Evolutionary conservation across 2,329 filamentous ascomycete genomes (phyloP).

Genomic region (Xylogone sp.): DNA sequence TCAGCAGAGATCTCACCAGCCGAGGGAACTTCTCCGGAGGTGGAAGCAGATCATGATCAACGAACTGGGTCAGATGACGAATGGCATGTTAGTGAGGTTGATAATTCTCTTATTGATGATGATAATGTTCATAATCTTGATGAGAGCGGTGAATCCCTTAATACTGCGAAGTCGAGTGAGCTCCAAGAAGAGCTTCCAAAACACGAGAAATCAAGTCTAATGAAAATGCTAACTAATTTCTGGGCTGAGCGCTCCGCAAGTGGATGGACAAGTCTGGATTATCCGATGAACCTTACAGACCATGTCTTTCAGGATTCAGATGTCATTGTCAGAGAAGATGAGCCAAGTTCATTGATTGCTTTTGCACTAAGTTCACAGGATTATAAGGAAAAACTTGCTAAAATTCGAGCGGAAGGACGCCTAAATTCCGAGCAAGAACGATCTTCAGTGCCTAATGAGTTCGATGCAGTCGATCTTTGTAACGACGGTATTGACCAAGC

Average conservation of each 20-base stretch:
- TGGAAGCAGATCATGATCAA: slow-evolving; percentile 39
- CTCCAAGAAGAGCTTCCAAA: slow-evolving; percentile 75
- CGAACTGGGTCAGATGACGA: slow-evolving; percentile 68
- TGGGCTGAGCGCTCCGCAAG: slow-evolving; percentile 97
- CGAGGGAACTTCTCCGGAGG: slow-evolving; percentile 27
- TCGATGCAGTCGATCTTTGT: slow-evolving; percentile 20
- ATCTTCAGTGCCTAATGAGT: slow-evolving; percentile 25
- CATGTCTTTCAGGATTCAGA: slow-evolving; percentile 97
- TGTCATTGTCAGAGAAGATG: slow-evolving; percentile 94
- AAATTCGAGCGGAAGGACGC: slow-evolving; percentile 54
- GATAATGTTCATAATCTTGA: slow-evolving; percentile 58
- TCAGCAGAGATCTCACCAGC: slow-evolving; percentile 19
- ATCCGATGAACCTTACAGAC: slow-evolving; percentile 81
- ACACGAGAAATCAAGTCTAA: slow-evolving; percentile 86
- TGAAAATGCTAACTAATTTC: slow-evolving; percentile 96
- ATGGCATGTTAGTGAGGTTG: slow-evolving; percentile 65
- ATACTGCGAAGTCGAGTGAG: slow-evolving; percentile 51
- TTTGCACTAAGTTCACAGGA: slow-evolving; percentile 86
- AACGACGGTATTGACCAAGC: slow-evolving; percentile 49
- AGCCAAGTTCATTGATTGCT: slow-evolving; percentile 93
- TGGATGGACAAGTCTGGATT: slow-evolving; percentile 89
- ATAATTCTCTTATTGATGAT: slow-evolving; percentile 66
- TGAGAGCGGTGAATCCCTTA: slow-evolving; percentile 57
- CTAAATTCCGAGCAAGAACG: slow-evolving; percentile 28
- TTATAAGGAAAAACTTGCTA: slow-evolving; percentile 75